These are phyloP conservation scores for Thelonectria rubi DNA, from an alignment of 2,329 filamentous ascomycete genomes.

Conservation along the genomic window DNA sequence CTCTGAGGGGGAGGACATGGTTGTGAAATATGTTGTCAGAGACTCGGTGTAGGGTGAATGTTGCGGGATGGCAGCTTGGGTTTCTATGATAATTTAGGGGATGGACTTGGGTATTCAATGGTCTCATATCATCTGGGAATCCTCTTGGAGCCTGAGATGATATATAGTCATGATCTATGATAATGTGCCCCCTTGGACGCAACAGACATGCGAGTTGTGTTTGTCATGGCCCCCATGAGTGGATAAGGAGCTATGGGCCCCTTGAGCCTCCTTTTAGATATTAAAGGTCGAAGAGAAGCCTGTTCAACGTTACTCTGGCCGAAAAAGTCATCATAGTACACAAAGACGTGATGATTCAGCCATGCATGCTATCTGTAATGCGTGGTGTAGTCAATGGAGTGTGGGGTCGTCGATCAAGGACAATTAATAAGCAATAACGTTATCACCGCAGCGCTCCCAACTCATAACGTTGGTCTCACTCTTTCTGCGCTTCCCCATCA, in stretches of 20 bases:
- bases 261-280: too few species aligned
- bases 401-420: neutral
- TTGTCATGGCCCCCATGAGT: too few species aligned
- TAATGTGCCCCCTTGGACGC: too few species aligned
- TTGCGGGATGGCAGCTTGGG: too few species aligned
- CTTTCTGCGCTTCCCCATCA: neutral
- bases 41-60: neutral
- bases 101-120: too few species aligned
- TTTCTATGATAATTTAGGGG: too few species aligned
- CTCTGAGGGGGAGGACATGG: constrained; percentile 22
- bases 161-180: too few species aligned
- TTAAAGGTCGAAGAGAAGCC: neutral
- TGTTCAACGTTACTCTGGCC: neutral
- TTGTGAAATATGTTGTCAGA: constrained; percentile 2
- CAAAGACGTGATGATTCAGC: neutral
- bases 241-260: too few species aligned
- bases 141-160: too few species aligned
- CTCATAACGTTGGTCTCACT: constrained; percentile 7
- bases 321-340: neutral
- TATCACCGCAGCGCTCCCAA: neutral
- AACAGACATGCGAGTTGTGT: too few species aligned
- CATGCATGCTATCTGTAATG: neutral
- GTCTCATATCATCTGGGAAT: too few species aligned
- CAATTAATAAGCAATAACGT: constrained; percentile 26
- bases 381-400: neutral